phyloP scores from a whole-genome alignment of 2,329 filamentous ascomycete species.

The Myriosclerotinia scirpicola region DNA sequence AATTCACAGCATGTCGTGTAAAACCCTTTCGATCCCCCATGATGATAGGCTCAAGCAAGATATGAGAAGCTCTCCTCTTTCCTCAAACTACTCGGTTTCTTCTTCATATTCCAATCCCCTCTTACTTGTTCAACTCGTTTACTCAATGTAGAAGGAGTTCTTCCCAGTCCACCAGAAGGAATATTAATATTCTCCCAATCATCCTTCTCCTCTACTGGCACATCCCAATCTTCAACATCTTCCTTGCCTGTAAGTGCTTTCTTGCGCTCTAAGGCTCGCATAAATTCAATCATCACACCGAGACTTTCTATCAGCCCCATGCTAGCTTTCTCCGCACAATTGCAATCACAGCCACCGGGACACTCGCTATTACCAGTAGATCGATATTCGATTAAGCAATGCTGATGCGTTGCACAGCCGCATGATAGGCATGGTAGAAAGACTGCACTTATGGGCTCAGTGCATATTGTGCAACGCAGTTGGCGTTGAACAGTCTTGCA shows the following conservation, averaged over 20 bases:
- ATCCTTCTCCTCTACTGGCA: slow-evolving; percentile 28
- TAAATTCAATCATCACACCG: slow-evolving; percentile 45
- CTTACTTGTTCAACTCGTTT: slow-evolving; percentile 37
- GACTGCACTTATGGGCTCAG: slow-evolving; percentile 58
- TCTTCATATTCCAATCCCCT: slow-evolving; percentile 38
- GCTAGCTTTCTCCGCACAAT: slow-evolving; percentile 57
- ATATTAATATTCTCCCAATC: slow-evolving; percentile 35
- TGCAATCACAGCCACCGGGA: slow-evolving; percentile 64
- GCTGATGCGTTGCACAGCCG: slow-evolving; percentile 60
- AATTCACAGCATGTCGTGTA: background rate
- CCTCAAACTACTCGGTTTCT: slow-evolving; percentile 37
- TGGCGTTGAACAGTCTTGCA: slow-evolving; percentile 58
- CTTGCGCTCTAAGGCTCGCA: slow-evolving; percentile 30
- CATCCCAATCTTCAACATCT: slow-evolving; percentile 32
- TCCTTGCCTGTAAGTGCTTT: slow-evolving; percentile 28
- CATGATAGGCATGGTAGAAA: slow-evolving; percentile 63
- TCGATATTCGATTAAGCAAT: slow-evolving; percentile 45
- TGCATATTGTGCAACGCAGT: slow-evolving; percentile 61
- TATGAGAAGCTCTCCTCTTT: slow-evolving; percentile 32
- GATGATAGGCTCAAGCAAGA: slow-evolving; percentile 4
- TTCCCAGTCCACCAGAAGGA: slow-evolving; percentile 31
- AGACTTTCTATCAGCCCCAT: slow-evolving; percentile 61
- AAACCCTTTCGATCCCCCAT: background rate
- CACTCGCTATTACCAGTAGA: slow-evolving; percentile 51
- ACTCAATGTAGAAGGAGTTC: slow-evolving; percentile 35